Percentiles rank a stretch among this genome's conserved stretches.
phyloP scores from a whole-genome alignment of 2,329 filamentous ascomycete species.

The Hypoxylon rubiginosum region DNA sequence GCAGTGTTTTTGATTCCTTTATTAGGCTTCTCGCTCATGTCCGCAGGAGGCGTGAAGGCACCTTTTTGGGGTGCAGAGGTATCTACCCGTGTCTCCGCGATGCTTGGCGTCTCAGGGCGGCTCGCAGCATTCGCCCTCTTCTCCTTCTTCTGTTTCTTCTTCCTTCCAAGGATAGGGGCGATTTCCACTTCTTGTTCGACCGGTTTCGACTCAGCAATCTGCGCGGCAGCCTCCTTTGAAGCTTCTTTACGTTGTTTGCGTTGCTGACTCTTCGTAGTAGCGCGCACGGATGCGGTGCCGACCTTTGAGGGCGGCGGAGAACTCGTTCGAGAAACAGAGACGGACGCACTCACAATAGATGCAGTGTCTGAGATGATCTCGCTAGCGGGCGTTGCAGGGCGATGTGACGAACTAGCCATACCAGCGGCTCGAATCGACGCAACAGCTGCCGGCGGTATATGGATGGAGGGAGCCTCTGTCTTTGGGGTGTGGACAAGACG shows the following conservation, averaged over 20 bases:
- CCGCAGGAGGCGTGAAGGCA: conserved; percentile 39
- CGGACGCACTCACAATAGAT: conserved; percentile 78
- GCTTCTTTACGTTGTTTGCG: conserved; percentile 81
- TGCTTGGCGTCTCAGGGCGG: conserved; percentile 50
- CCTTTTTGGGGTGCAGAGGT: conserved; percentile 47
- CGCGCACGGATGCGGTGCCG: conserved; percentile 76
- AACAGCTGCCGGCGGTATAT: conserved; percentile 49
- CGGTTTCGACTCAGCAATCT: conserved; percentile 65
- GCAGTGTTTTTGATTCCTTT: conserved; percentile 41
- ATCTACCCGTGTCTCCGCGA: conserved; percentile 51
- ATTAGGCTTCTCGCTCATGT: conserved; percentile 37
- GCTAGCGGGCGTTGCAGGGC: conserved; percentile 80
- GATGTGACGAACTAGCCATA: conserved; percentile 56
- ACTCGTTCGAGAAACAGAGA: conserved; percentile 76
- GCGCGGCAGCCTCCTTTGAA: conserved; percentile 72
- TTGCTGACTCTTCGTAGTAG: conserved; percentile 82
- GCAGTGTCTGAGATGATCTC: conserved; percentile 83
- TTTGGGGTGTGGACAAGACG: conserved; percentile 78
- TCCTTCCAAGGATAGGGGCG: conserved; percentile 81
- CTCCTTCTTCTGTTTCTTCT: conserved; percentile 89
- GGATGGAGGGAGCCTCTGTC: conserved; percentile 64
- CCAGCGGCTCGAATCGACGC: conserved; percentile 51
- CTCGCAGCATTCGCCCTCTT: conserved; percentile 58
- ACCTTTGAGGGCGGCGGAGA: conserved; percentile 77
- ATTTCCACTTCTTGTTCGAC: conserved; percentile 68